These are phyloP conservation scores for Ruellia speciosa DNA, from an alignment of 305 asterid species.

Conservation along the genomic window DNA sequence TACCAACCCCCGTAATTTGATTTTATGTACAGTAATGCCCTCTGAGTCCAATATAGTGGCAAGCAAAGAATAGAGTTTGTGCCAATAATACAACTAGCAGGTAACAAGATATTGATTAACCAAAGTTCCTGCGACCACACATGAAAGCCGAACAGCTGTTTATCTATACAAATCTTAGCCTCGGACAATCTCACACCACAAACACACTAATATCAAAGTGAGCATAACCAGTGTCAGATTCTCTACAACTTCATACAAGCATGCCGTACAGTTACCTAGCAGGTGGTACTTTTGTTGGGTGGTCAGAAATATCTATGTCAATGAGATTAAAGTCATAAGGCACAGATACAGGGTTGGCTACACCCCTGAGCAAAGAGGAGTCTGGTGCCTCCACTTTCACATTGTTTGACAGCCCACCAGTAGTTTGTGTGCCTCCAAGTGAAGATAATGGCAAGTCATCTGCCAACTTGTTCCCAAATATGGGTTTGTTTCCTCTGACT, in stretches of 20 bases:
- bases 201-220: conserved; percentile 7
- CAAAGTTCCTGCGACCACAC: conserved; percentile 7
- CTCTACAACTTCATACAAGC: conserved; percentile 18
- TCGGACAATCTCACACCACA: conserved; percentile 12
- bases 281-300: conserved; percentile 48
- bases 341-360: conserved; percentile 33
- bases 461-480: conserved; percentile 43
- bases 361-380: conserved; percentile 44
- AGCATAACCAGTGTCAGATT: conserved; percentile 9
- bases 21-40: conserved; percentile 13
- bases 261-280: conserved; percentile 41
- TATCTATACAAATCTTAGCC: conserved; percentile 36
- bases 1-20: background rate
- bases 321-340: conserved; percentile 58
- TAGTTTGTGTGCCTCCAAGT: conserved; percentile 29
- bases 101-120: conserved; percentile 13
- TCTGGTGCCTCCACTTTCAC: conserved; percentile 43
- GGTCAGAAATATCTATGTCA: conserved; percentile 59
- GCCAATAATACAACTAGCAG: conserved; percentile 9
- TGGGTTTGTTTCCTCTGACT: conserved; percentile 65
- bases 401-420: conserved; percentile 24
- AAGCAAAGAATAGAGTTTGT: conserved; percentile 3
- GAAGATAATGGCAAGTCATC: conserved; percentile 68
- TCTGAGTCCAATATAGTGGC: background rate
- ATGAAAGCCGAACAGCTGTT: conserved; percentile 16